Conservation (phyloP, 805 yeast genomes). For the Wickerhamiella lipophila region DNA sequence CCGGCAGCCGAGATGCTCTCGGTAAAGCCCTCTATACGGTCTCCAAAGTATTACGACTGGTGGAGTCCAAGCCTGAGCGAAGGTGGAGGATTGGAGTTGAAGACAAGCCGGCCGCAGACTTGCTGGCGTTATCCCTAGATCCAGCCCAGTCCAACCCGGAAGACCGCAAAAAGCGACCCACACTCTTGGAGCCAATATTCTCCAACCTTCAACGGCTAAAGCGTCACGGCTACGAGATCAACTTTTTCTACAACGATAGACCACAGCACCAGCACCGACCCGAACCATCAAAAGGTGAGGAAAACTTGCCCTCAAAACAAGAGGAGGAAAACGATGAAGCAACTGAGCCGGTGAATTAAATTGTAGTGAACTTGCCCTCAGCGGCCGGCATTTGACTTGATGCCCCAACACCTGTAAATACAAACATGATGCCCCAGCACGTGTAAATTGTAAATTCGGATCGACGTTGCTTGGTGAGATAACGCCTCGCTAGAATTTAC, state of each 20-base stretch:
- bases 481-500: not conserved
- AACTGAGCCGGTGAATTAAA: too few relatives aligned
- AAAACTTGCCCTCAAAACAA: not conserved
- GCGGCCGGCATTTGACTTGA: too few relatives aligned
- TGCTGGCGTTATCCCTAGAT: not conserved
- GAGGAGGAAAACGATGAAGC: too few relatives aligned
- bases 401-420: too few relatives aligned
- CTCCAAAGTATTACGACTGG: constrained; percentile 8
- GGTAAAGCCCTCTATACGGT: constrained; percentile 8
- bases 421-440: not conserved
- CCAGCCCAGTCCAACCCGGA: not conserved
- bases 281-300: not conserved
- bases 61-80: constrained; percentile 11
- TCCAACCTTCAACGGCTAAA: constrained; percentile 12
- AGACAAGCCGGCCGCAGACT: constrained; percentile 1
- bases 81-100: constrained; percentile 9
- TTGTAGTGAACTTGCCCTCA: too few relatives aligned
- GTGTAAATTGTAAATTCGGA: too few relatives aligned
- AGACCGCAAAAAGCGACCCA: constrained; percentile 7
- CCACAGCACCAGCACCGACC: not conserved
- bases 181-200: constrained; percentile 9
- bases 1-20: constrained; percentile 5
- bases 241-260: not conserved
- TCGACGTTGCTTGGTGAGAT: too few relatives aligned
- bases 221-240: constrained; percentile 13